Percentiles rank a stretch among this genome's conserved stretches.
phyloP scores from a whole-genome alignment of 805 yeast genomes.

The Zygosaccharomyces gambellarensis region DNA sequence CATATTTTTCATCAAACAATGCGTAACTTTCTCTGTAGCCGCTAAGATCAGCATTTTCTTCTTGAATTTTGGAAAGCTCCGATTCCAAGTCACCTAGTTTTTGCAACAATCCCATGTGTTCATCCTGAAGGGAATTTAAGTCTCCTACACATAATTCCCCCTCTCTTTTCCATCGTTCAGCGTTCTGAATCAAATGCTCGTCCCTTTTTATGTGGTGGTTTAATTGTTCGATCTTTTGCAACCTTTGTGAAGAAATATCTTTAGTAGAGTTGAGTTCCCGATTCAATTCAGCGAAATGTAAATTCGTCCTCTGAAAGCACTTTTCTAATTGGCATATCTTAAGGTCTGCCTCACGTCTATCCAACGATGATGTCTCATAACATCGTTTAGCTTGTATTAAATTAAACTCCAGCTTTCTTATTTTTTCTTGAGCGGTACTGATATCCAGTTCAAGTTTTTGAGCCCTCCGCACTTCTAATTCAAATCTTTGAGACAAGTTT shows the following conservation, averaged over 20 bases:
- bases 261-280: background rate
- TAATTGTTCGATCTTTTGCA: background rate
- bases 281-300: background rate
- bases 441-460: background rate
- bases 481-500: background rate
- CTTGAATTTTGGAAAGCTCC: background rate
- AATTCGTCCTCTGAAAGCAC: background rate
- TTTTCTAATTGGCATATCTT: background rate
- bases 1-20: conserved; percentile 1
- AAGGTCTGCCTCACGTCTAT: background rate
- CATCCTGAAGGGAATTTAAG: background rate
- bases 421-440: background rate
- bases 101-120: background rate
- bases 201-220: background rate
- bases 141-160: background rate
- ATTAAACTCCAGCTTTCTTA: background rate
- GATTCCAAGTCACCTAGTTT: background rate
- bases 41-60: background rate
- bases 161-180: background rate
- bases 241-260: background rate
- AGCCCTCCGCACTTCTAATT: background rate
- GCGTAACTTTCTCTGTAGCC: background rate
- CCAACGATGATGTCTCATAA: background rate
- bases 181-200: background rate
- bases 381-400: background rate